phyloP scores from a whole-genome alignment of 1,284 basidiomycete species.

The Gomphus sp. region DNA sequence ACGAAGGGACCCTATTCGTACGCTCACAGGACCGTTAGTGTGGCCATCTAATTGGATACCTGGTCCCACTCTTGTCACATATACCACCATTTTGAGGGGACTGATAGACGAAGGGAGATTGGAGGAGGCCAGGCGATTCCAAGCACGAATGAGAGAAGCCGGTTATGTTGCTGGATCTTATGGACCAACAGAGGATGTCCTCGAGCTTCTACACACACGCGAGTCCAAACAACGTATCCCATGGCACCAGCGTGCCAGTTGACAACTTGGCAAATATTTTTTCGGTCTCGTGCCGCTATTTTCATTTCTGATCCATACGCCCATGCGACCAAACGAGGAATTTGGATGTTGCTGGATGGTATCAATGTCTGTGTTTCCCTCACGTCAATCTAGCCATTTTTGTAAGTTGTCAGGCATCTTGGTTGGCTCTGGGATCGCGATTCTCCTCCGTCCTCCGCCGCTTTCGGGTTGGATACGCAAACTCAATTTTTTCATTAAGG shows the following conservation, averaged over 20 bases:
- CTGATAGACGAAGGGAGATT: conserved; percentile 1
- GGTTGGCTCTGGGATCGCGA: too few relatives aligned
- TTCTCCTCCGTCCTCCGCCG: not conserved
- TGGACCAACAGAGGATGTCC: conserved; percentile 4
- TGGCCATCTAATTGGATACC: conserved; percentile 2
- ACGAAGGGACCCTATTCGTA: not conserved
- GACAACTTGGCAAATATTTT: not conserved
- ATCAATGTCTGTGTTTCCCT: not conserved
- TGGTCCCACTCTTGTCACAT: conserved; percentile 6
- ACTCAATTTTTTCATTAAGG: too few relatives aligned
- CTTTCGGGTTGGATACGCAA: too few relatives aligned
- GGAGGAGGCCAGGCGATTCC: conserved; percentile 1
- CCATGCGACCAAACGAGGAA: not conserved
- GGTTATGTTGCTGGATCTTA: conserved; percentile 6
- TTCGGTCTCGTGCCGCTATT: not conserved
- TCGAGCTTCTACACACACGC: not conserved
- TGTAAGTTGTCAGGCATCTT: too few relatives aligned
- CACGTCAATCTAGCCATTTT: not conserved
- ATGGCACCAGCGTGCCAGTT: not conserved
- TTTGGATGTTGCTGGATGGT: not conserved
- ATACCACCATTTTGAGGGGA: conserved; percentile 8
- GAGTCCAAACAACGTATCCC: not conserved
- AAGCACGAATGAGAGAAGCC: not conserved
- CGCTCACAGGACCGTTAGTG: not conserved
- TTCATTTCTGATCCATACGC: not conserved